Evolutionary conservation across 2,329 filamentous ascomycete species (phyloP).

Genomic region (Lizonia empirigonia): DNA sequence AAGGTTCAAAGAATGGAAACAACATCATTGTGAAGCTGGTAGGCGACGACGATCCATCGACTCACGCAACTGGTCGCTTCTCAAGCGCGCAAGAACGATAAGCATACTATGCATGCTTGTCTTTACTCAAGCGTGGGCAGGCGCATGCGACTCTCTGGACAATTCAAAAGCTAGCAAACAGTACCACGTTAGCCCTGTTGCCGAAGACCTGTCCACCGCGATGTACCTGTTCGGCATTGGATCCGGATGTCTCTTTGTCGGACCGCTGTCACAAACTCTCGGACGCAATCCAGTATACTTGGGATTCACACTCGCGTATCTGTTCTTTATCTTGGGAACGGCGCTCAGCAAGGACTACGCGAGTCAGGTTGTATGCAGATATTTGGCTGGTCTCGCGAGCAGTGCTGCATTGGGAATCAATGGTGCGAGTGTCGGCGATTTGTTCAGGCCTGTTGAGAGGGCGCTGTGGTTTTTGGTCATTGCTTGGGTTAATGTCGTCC

Average conservation of each 20-base stretch:
- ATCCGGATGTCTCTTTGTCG: conserved; percentile 10
- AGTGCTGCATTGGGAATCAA: conserved; percentile 12
- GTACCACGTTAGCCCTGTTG: conserved; percentile 13
- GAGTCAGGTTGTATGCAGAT: conserved; percentile 7
- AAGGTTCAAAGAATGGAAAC: not conserved
- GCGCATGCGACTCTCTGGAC: conserved; percentile 1
- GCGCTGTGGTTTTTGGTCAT: conserved; percentile 13
- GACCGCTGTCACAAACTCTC: conserved; percentile 7
- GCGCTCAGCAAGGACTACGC: conserved; percentile 1
- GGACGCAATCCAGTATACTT: conserved; percentile 11
- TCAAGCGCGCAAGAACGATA: conserved; percentile 1
- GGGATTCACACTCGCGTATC: not conserved
- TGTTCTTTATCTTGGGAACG: conserved; percentile 10
- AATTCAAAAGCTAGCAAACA: conserved; percentile 6
- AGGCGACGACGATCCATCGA: not conserved
- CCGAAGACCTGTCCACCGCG: conserved; percentile 2
- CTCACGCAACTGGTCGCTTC: conserved; percentile 8
- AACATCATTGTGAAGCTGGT: not conserved
- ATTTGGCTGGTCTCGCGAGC: conserved; percentile 11
- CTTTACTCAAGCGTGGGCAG: conserved; percentile 11
- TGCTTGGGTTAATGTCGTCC: conserved; percentile 12
- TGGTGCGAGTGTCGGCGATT: conserved; percentile 10
- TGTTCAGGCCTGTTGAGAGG: conserved; percentile 8
- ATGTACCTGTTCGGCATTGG: conserved; percentile 16
- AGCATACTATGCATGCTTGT: not conserved